Evolutionary conservation across 768 basidiomycete species (phyloP).

Genomic region (Cystofilobasidium capitatum): DNA sequence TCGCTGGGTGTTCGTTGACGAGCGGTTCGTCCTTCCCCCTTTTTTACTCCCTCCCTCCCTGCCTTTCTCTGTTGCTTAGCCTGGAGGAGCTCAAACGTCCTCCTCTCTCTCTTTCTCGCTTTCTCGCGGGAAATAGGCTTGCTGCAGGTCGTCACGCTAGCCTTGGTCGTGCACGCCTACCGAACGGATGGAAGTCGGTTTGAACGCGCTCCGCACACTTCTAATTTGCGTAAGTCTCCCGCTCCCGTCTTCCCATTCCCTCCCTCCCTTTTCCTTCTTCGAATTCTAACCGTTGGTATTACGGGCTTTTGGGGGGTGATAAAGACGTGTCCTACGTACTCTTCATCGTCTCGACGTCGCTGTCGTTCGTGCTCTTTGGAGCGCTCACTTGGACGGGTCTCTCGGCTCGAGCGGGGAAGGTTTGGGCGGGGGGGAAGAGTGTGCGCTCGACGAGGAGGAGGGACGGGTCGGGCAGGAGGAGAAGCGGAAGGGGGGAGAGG

Average conservation of each 20-base stretch:
- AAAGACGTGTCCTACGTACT: conserved; percentile 9
- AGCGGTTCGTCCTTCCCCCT: neutral
- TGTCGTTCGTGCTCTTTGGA: conserved; percentile 17
- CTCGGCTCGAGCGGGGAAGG: conserved; percentile 16
- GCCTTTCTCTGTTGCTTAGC: neutral
- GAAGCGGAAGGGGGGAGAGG: too few relatives aligned
- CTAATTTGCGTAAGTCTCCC: neutral
- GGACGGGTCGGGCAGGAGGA: neutral
- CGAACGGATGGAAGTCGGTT: neutral
- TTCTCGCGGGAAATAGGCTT: conserved; percentile 4
- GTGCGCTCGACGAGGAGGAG: neutral
- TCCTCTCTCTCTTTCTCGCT: too few relatives aligned
- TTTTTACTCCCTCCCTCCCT: neutral
- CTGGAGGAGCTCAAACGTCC: neutral
- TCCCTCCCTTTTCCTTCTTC: neutral
- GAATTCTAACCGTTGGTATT: neutral
- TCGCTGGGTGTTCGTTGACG: neutral
- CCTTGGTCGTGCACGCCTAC: conserved; percentile 3
- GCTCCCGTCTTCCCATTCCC: neutral
- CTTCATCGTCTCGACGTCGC: neutral
- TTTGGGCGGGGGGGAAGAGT: conserved; percentile 12
- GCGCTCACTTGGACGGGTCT: conserved; percentile 18
- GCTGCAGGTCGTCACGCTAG: conserved; percentile 11
- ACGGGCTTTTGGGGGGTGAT: neutral
- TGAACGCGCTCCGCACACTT: neutral